Evolutionary conservation across 2,329 filamentous ascomycete genomes (phyloP).

Genomic region (Xylariaceae sp.): DNA sequence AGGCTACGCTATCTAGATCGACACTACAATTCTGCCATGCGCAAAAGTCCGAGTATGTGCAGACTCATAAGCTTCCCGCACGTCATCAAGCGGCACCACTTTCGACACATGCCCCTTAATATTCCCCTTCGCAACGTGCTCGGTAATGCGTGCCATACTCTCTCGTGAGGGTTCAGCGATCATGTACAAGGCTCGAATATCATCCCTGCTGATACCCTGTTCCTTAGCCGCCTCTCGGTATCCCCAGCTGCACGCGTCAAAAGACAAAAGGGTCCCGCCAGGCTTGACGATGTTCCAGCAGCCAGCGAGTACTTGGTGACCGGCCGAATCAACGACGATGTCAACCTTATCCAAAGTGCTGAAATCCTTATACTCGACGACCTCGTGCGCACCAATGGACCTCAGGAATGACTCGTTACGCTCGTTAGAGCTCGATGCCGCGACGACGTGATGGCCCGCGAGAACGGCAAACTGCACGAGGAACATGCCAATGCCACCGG

Average conservation of each 20-base stretch:
- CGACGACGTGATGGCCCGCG: constrained; percentile 13
- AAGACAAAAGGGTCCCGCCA: neutral
- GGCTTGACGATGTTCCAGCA: neutral
- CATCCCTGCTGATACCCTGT: neutral
- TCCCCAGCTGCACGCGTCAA: neutral
- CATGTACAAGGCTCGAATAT: neutral
- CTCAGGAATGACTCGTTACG: neutral
- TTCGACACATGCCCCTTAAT: neutral
- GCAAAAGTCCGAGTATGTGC: neutral
- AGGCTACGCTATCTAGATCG: neutral
- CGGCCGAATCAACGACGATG: neutral
- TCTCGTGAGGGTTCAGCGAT: neutral
- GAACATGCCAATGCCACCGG: constrained; percentile 21
- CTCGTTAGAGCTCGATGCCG: neutral
- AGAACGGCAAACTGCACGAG: constrained; percentile 24
- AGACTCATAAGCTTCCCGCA: neutral
- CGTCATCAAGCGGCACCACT: neutral
- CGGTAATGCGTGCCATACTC: neutral
- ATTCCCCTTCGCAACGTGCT: neutral
- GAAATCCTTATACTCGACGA: neutral
- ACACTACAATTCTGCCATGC: neutral
- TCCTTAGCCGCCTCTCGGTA: neutral
- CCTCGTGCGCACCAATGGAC: neutral
- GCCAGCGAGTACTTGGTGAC: neutral
- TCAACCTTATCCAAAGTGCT: neutral